phyloP scores from a whole-genome alignment of 257 asterid species.

The Petunia axillaris region DNA sequence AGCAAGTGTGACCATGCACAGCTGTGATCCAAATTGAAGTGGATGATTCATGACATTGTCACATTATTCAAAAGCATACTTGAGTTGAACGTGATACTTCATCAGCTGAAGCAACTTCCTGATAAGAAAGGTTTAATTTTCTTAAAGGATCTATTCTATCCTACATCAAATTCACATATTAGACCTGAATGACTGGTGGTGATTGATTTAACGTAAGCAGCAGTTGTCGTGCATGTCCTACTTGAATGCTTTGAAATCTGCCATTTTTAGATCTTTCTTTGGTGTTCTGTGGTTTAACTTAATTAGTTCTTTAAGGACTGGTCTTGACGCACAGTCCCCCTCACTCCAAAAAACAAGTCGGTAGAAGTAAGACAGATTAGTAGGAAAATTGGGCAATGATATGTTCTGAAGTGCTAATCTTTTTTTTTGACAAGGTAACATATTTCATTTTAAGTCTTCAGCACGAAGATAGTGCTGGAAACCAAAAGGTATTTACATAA shows the following conservation, averaged over 20 bases:
- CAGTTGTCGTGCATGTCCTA: background rate
- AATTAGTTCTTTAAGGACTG: background rate
- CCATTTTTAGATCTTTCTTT: background rate
- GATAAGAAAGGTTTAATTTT: conserved; percentile 7
- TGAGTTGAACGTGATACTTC: background rate
- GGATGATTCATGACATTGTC: conserved; percentile 13
- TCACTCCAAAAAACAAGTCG: background rate
- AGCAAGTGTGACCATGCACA: conserved; percentile 10
- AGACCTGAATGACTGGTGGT: conserved; percentile 22
- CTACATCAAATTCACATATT: background rate
- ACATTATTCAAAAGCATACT: conserved; percentile 13
- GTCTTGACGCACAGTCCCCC: background rate
- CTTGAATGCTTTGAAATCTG: conserved; percentile 9
- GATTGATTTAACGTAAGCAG: conserved; percentile 3
- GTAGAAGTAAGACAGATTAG: background rate
- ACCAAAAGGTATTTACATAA: no score
- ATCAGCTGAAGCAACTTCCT: conserved; percentile 10
- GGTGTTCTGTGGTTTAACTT: conserved; percentile 12
- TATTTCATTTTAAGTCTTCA: no score
- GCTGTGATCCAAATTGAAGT: conserved; percentile 11
- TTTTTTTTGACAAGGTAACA: no score
- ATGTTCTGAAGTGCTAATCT: background rate
- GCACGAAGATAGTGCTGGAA: no score
- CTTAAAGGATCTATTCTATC: conserved; percentile 11
- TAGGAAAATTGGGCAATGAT: conserved; percentile 1